Percentiles rank a stretch among this genome's conserved stretches.
Conservation (phyloP, 129 eudicot genomes). For the Flaveria bidentis region DNA sequence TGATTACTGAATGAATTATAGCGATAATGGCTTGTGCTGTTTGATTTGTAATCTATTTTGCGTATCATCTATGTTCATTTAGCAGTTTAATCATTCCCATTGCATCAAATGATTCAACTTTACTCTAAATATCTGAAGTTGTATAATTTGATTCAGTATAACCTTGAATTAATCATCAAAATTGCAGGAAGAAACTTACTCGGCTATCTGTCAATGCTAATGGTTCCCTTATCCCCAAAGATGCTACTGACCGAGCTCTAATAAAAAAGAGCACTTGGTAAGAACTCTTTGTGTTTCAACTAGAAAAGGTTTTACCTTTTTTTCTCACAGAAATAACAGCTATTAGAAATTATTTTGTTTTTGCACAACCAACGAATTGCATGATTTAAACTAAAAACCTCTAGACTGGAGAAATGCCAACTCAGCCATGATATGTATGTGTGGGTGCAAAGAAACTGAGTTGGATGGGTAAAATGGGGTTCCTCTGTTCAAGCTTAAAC, state of each 20-base stretch:
- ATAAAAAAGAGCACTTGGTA: constrained; percentile 76
- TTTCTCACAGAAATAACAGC: not conserved
- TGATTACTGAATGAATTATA: constrained; percentile 17
- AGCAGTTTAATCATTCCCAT: not conserved
- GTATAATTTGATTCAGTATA: not conserved
- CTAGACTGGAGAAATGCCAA: too few relatives aligned
- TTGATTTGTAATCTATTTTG: constrained; percentile 14
- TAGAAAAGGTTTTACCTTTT: not conserved
- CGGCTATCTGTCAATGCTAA: constrained; percentile 79
- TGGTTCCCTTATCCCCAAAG: constrained; percentile 76
- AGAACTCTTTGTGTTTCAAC: constrained; percentile 22
- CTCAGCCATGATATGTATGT: too few relatives aligned
- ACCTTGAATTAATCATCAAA: constrained; percentile 2
- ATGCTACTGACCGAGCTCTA: constrained; percentile 57
- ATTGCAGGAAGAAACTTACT: constrained; percentile 71
- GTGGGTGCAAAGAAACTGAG: too few relatives aligned
- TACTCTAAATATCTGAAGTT: not conserved
- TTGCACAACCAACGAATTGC: not conserved
- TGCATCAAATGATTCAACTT: not conserved
- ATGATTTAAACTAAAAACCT: too few relatives aligned
- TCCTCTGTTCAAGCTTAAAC: too few relatives aligned
- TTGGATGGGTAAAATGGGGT: too few relatives aligned
- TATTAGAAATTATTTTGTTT: not conserved
- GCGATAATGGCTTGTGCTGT: not conserved
- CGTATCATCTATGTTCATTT: not conserved